Percentiles rank a stretch among this genome's conserved stretches.
phyloP scores from a whole-genome alignment of 2,329 filamentous ascomycete species.

The Colletotrichum incanum region DNA sequence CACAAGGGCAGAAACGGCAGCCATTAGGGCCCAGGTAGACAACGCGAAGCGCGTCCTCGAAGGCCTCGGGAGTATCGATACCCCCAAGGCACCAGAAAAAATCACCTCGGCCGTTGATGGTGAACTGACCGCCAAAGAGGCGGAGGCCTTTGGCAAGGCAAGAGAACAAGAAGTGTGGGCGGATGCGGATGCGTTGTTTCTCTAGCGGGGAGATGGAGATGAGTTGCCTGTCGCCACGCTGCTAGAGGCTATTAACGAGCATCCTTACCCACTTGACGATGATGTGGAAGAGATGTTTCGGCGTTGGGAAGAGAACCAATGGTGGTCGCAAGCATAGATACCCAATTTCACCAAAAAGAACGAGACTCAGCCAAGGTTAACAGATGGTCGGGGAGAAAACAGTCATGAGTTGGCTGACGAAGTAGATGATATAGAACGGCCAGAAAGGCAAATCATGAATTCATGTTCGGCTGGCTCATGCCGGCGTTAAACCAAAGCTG shows the following conservation, averaged over 20 bases:
- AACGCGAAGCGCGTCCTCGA: slow-evolving; percentile 82
- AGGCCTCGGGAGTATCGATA: slow-evolving; percentile 72
- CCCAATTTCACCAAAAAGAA: slow-evolving; percentile 6
- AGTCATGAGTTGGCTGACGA: not conserved
- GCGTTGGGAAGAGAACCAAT: not conserved
- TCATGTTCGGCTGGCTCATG: slow-evolving; percentile 6
- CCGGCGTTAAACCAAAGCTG: not conserved
- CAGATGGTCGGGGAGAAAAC: not conserved
- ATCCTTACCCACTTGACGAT: not conserved
- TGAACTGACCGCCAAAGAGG: slow-evolving; percentile 16
- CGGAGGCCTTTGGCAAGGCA: not conserved
- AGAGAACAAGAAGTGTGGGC: slow-evolving; percentile 57
- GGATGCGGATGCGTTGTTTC: slow-evolving; percentile 59
- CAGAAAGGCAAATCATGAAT: slow-evolving; percentile 17
- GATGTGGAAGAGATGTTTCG: not conserved
- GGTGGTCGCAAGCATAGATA: slow-evolving; percentile 8
- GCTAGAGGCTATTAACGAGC: too few relatives aligned
- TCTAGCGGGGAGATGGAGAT: slow-evolving; percentile 45
- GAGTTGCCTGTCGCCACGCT: not conserved
- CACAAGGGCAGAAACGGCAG: slow-evolving; percentile 80
- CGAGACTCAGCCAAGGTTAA: not conserved
- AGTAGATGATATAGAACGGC: not conserved
- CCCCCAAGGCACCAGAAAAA: slow-evolving; percentile 43
- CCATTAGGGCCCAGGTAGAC: slow-evolving; percentile 76
- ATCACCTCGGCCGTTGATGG: slow-evolving; percentile 4